A percentile compares a stretch with the other conserved stretches of the same genome.
Conservation (phyloP, 1,139 yeast genomes). For the Kurtzmaniella quercitrusa region DNA sequence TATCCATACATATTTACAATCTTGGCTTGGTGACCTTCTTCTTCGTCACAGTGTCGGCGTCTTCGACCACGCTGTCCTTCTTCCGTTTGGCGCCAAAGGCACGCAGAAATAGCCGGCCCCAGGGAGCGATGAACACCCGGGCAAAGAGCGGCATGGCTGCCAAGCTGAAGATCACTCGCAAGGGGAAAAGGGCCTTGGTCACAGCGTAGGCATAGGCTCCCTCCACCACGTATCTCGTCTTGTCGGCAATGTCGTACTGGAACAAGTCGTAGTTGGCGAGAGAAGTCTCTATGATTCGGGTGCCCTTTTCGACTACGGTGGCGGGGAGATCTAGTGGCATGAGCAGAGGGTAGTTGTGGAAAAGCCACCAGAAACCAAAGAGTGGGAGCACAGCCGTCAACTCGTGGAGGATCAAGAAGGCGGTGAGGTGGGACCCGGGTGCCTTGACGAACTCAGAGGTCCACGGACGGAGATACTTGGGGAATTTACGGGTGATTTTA, state of each 20-base stretch:
- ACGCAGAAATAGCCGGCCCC: conserved; percentile 30
- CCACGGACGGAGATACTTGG: conserved; percentile 47
- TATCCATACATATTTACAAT: conserved; percentile 14
- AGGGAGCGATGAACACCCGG: conserved; percentile 51
- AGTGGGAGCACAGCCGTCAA: conserved; percentile 79
- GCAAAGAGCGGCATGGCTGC: conserved; percentile 68
- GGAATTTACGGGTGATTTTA: conserved; percentile 23
- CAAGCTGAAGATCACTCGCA: conserved; percentile 55
- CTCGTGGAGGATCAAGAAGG: conserved; percentile 81
- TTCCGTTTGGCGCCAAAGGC: conserved; percentile 6
- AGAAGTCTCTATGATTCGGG: conserved; percentile 50
- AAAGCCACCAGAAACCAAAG: conserved; percentile 67
- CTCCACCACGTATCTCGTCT: conserved; percentile 58
- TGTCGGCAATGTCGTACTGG: conserved; percentile 42
- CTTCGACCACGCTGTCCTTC: conserved; percentile 5
- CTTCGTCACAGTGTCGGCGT: conserved; percentile 8
- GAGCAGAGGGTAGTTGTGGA: conserved; percentile 49
- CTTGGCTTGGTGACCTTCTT: conserved; percentile 30
- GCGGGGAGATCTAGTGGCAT: conserved; percentile 57
- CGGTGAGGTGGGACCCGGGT: conserved; percentile 65
- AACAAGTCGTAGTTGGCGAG: conserved; percentile 30
- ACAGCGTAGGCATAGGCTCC: conserved; percentile 89
- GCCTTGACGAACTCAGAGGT: conserved; percentile 50
- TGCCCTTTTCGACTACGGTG: conserved; percentile 62
- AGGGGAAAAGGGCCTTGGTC: conserved; percentile 62